phyloP scores from a whole-genome alignment of 164 flowering plant species.

The Chimonanthus salicifolius region DNA sequence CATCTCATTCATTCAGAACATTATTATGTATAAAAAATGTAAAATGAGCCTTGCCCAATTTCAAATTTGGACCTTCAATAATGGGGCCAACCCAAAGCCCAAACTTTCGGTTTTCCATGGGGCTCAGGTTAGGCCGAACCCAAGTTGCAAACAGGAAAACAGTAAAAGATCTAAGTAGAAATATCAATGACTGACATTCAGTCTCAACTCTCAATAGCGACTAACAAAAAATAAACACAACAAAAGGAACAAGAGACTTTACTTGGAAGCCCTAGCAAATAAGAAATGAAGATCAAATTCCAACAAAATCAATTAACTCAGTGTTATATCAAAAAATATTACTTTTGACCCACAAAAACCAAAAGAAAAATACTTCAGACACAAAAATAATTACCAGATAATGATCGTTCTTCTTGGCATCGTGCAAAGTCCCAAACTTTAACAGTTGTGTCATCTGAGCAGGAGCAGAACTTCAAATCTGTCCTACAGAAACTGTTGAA shows the following conservation, averaged over 20 bases:
- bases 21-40: neutral
- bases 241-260: neutral
- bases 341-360: no score
- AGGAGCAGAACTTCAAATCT: slow-evolving; percentile 96
- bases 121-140: neutral
- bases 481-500: slow-evolving; percentile 86
- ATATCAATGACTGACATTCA: neutral
- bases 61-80: no score
- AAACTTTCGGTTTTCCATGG: neutral
- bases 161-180: neutral
- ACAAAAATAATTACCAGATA: slow-evolving; percentile 72
- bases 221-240: neutral
- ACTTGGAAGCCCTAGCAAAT: neutral
- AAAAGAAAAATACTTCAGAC: slow-evolving; percentile 5
- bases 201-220: neutral
- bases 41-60: neutral
- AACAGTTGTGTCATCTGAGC: slow-evolving; percentile 97
- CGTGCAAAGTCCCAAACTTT: slow-evolving; percentile 99
- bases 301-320: neutral
- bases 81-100: no score
- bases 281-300: no score
- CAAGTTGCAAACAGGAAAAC: neutral
- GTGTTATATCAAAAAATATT: neutral
- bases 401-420: slow-evolving; percentile 91
- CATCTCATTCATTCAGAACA: neutral